phyloP scores from a whole-genome alignment of 345 rosid species.

The Kandelia obovata region DNA sequence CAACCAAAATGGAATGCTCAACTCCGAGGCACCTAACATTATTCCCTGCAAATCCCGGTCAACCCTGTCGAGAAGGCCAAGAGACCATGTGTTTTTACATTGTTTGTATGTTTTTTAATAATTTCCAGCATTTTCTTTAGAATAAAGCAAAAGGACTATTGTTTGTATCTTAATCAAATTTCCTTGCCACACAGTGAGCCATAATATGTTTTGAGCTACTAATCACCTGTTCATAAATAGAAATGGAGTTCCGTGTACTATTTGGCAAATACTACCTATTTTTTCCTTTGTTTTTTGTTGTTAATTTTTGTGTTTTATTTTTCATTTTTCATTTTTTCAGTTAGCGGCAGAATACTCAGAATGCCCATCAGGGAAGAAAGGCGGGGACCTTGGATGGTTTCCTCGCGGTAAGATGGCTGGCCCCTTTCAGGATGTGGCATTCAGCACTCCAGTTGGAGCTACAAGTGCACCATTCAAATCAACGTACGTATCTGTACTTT shows the following conservation, averaged over 20 bases:
- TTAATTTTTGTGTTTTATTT: not conserved
- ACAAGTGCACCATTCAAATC: conserved; percentile 97
- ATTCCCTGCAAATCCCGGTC: too few relatives aligned
- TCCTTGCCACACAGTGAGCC: too few relatives aligned
- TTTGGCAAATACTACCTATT: not conserved
- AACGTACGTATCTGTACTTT: conserved; percentile 40
- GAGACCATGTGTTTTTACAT: too few relatives aligned
- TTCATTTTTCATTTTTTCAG: conserved; percentile 27
- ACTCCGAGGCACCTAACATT: too few relatives aligned
- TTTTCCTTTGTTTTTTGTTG: not conserved
- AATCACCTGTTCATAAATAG: not conserved
- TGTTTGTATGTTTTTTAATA: too few relatives aligned
- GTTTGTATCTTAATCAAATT: too few relatives aligned
- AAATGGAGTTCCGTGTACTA: not conserved
- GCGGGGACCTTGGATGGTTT: conserved; percentile 99
- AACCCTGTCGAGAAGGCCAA: too few relatives aligned
- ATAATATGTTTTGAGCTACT: too few relatives aligned
- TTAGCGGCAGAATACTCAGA: conserved; percentile 92
- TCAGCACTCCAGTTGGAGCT: conserved; percentile 72
- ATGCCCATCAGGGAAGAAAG: conserved; percentile 96
- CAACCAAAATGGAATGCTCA: too few relatives aligned
- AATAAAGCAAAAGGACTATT: too few relatives aligned
- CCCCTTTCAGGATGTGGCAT: conserved; percentile 93
- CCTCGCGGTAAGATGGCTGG: conserved; percentile 98
- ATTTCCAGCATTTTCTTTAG: too few relatives aligned